Evolutionary conservation across 805 yeast species (phyloP), one percentile per base, ranked within the genome.

Genomic region (Saccharomycopsis fermentans): DNA sequence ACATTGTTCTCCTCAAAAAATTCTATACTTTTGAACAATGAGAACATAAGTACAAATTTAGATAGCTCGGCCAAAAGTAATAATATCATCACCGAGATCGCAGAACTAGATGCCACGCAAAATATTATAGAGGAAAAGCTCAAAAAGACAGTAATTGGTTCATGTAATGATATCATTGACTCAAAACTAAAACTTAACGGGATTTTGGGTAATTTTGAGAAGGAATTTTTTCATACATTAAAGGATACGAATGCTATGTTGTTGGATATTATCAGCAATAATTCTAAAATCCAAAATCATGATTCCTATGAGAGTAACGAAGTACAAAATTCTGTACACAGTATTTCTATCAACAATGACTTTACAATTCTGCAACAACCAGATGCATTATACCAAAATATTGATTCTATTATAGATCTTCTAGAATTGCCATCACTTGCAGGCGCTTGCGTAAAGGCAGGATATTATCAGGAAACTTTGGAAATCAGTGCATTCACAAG

Each of bases 391-490:
- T 71, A 83, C 48, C 77, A 77, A 54, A 84, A 86, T 63, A 78
- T 90, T 66, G 90, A 85, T 62, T 80, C 83, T 43, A 76, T 91
- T 11, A 78, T 86, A 61, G 96, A 88, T 65, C 78, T 91, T 9
- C 73, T 92, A 63, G 96, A 89, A 66, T 73, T 94, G 36, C 97
- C 99, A 1, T 78, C 95, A 1, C 69, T 92, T 54, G 83, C 92
- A 36, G 78, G 83, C 54, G 82, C 91, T n/a, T 89, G 97, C 70
- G 88, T 91, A 11, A 77, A 81, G 54, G 85, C 86, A 53, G 96
- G 96, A 0, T 87, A 87, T 66, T 94, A 91, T 67, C 86, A 90
- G 36, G 96, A 90, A 66, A 90, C 97, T 9, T 78, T 92, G 37
- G 96, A 92, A 68, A 80, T 92, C 14, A 86, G 90, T 12, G 79